These are phyloP conservation scores for Clarireedia homoeocarpa DNA, from an alignment of 2,329 filamentous ascomycete genomes.

Conservation along the genomic window DNA sequence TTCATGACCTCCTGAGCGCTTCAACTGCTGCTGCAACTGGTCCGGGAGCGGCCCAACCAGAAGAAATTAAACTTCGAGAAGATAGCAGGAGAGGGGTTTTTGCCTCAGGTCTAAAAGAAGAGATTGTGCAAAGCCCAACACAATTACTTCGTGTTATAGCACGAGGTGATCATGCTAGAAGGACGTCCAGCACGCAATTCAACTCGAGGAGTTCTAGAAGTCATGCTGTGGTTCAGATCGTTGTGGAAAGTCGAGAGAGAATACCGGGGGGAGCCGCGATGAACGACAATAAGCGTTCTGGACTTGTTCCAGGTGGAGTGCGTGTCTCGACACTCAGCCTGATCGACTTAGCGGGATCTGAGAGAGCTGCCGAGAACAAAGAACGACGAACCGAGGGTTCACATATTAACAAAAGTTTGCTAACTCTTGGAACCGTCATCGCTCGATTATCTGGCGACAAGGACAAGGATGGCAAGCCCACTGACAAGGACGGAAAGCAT, in stretches of 20 bases:
- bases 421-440: constrained; percentile 93
- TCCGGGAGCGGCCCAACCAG: constrained; percentile 51
- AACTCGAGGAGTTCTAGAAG: constrained; percentile 94
- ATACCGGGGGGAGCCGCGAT: constrained; percentile 44
- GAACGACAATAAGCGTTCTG: constrained; percentile 57
- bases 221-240: constrained; percentile 97
- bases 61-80: constrained; percentile 95
- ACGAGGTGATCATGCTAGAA: constrained; percentile 80
- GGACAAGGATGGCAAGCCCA: constrained; percentile 65
- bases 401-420: constrained; percentile 96
- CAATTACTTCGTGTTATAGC: constrained; percentile 93
- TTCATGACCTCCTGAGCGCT: constrained; percentile 84
- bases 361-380: constrained; percentile 91
- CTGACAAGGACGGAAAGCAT: constrained; percentile 83
- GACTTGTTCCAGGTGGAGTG: constrained; percentile 75
- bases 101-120: constrained; percentile 90
- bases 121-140: constrained; percentile 96
- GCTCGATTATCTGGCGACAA: constrained; percentile 84
- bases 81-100: constrained; percentile 96
- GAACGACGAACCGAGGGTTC: constrained; percentile 90
- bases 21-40: constrained; percentile 49
- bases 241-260: constrained; percentile 91
- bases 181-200: constrained; percentile 93
- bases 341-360: constrained; percentile 93
- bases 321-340: constrained; percentile 90